Conservation (phyloP, 768 basidiomycete species). For the Psilocybe cyanescens region DNA sequence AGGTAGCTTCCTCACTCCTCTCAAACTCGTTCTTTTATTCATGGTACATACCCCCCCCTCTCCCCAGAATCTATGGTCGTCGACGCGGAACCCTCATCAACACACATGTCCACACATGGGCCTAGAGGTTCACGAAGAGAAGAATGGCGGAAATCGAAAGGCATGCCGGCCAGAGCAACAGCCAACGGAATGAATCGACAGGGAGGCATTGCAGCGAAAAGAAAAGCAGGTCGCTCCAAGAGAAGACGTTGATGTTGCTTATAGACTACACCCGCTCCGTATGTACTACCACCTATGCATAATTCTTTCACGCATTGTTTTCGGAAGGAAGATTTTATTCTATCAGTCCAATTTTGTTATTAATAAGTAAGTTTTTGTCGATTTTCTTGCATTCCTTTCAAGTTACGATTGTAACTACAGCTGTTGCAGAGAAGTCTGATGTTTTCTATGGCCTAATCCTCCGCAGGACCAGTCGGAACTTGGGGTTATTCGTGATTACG, state of each 20-base stretch:
- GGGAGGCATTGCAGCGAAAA: slow-evolving; percentile 58
- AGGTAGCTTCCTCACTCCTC: slow-evolving; percentile 32
- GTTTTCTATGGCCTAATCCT: background rate
- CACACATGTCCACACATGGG: slow-evolving; percentile 79
- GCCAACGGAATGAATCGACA: slow-evolving; percentile 68
- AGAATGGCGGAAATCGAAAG: slow-evolving; percentile 83
- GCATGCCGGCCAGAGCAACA: slow-evolving; percentile 56
- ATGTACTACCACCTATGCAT: slow-evolving; percentile 9
- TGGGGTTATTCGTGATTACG: background rate
- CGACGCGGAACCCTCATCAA: slow-evolving; percentile 41
- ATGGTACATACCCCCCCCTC: background rate
- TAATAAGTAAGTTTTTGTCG: background rate
- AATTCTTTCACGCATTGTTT: background rate
- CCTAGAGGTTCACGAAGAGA: slow-evolving; percentile 77
- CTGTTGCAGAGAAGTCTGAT: background rate
- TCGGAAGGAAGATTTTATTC: background rate
- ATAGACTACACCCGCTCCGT: slow-evolving; percentile 21
- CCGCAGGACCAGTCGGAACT: background rate
- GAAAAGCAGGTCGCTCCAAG: slow-evolving; percentile 72
- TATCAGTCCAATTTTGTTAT: background rate
- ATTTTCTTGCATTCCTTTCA: background rate
- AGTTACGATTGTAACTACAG: background rate
- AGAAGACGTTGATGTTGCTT: slow-evolving; percentile 59
- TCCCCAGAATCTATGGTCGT: slow-evolving; percentile 56
- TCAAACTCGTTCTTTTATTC: background rate